Evolutionary conservation across 2,329 filamentous ascomycete genomes (phyloP).

Genomic region (Fusarium sp.): DNA sequence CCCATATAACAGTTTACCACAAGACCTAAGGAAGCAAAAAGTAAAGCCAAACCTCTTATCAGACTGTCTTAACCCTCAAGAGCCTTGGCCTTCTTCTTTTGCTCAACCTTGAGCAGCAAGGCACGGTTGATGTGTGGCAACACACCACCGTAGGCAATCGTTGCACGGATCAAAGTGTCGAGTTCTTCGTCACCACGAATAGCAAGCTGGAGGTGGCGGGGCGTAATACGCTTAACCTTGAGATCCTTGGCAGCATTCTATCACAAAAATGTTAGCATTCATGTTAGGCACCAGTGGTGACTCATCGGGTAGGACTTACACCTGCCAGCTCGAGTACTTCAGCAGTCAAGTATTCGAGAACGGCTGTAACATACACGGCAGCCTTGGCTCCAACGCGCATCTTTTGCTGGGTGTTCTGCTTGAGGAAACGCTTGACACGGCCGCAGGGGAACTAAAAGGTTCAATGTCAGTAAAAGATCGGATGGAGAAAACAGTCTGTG

Average conservation of each 20-base stretch:
- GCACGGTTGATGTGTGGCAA: slow-evolving; percentile 99
- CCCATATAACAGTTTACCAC: slow-evolving; percentile 41
- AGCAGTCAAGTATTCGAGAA: slow-evolving; percentile 96
- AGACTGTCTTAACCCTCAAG: slow-evolving; percentile 52
- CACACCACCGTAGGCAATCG: slow-evolving; percentile 98
- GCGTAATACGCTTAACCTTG: slow-evolving; percentile 99
- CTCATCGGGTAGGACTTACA: slow-evolving; percentile 59
- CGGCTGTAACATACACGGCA: slow-evolving; percentile 96
- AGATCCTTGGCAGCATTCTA: slow-evolving; percentile 98
- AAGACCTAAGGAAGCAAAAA: slow-evolving; percentile 39
- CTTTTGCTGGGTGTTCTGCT: slow-evolving; percentile 99
- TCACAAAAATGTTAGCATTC: slow-evolving; percentile 33
- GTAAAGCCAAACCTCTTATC: slow-evolving; percentile 31
- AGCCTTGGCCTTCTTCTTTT: slow-evolving; percentile 86
- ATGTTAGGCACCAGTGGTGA: slow-evolving; percentile 22
- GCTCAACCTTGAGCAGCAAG: slow-evolving; percentile 92
- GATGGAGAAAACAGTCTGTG: slow-evolving; percentile 6
- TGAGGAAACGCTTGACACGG: slow-evolving; percentile 99
- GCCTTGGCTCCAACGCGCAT: slow-evolving; percentile 99
- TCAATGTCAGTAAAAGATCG: slow-evolving; percentile 35
- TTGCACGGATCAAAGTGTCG: slow-evolving; percentile 95
- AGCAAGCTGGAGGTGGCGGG: slow-evolving; percentile 95
- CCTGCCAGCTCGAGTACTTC: slow-evolving; percentile 98
- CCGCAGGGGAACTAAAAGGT: slow-evolving; percentile 88
- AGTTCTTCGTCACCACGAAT: slow-evolving; percentile 99